Evolutionary conservation across 805 yeast genomes (phyloP), one percentile per base, ranked within the genome.

Genomic region (Komagataella ulmi): DNA sequence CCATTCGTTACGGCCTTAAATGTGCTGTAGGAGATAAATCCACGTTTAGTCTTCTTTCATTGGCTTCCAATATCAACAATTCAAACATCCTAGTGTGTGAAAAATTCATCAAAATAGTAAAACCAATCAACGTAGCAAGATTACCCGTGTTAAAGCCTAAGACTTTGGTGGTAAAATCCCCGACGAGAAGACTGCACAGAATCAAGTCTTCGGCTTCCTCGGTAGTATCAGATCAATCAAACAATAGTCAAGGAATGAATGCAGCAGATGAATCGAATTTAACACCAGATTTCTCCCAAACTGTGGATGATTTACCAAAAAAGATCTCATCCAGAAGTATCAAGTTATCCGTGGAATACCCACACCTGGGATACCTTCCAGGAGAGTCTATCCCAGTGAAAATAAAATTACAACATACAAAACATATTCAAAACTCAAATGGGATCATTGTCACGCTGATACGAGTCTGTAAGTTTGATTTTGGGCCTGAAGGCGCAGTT

Each of bases 341-440:
- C 40, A 70, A 62, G 47, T 63, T 77, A 45, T 59, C 71, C 3
- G 75, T 80, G 6, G 70, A 71, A 24, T 54, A 75, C 5, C 75
- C 88, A 1, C 75, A 76, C 46, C 69, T 83, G 45, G 97, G 97
- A 0, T 88, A 75, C 59, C 66, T 86, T 1, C 73, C 89, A 36
- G 96, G 96, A 21, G 97, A 89, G 60, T 61, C 74, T 1, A 77
- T 90, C 0, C 93, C 95, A 0, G 75, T 90, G 10, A 81, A 79
- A 58, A 68, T 90, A 30, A 65, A 72, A 24, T 70, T 89, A 46
- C 72, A 77, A 48, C 96, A 89, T 63, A 76, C 84, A 56, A 83
- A 85, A 63, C 77, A 79, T 53, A 73, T 87, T 30, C 80, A 81
- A 58, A 83, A 82, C 56, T 66, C 83, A 12, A 78, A 79, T 46